These are phyloP conservation scores for Heritiera fomes DNA, from an alignment of 345 rosid species.

Conservation along the genomic window DNA sequence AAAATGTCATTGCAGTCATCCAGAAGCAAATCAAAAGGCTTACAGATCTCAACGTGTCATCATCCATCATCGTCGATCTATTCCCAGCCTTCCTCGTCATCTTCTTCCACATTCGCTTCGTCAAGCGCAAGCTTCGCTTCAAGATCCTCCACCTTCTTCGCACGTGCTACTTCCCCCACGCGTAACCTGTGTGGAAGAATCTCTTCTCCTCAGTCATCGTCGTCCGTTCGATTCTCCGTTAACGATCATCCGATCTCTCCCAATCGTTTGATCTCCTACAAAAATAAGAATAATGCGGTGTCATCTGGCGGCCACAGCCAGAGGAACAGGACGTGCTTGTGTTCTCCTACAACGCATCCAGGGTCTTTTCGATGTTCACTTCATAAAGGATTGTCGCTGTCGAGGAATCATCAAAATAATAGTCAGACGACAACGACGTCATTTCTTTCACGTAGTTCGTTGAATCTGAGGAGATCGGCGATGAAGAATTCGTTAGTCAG, in stretches of 20 bases:
- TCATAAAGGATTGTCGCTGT: conserved; percentile 38
- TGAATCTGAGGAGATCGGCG: conserved; percentile 64
- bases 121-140: conserved; percentile 47
- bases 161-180: conserved; percentile 51
- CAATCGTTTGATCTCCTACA: conserved; percentile 42
- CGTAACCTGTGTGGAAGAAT: conserved; percentile 40
- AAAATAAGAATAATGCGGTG: conserved; percentile 31
- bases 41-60: neutral
- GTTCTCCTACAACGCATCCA: conserved; percentile 72
- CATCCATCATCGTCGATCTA: neutral
- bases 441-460: conserved; percentile 44
- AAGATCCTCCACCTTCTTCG: conserved; percentile 45
- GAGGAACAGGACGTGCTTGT: conserved; percentile 46
- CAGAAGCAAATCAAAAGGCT: neutral
- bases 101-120: conserved; percentile 43
- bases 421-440: conserved; percentile 41
- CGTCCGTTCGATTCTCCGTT: conserved; percentile 41
- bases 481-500: conserved; percentile 72
- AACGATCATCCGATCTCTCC: conserved; percentile 48
- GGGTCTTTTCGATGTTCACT: conserved; percentile 78
- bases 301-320: conserved; percentile 24
- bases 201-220: conserved; percentile 15
- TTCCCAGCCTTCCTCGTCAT: conserved; percentile 19
- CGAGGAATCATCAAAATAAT: conserved; percentile 6
- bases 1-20: conserved; percentile 4